phyloP scores from a whole-genome alignment of 768 basidiomycete genomes.

The Pholiota microspora region DNA sequence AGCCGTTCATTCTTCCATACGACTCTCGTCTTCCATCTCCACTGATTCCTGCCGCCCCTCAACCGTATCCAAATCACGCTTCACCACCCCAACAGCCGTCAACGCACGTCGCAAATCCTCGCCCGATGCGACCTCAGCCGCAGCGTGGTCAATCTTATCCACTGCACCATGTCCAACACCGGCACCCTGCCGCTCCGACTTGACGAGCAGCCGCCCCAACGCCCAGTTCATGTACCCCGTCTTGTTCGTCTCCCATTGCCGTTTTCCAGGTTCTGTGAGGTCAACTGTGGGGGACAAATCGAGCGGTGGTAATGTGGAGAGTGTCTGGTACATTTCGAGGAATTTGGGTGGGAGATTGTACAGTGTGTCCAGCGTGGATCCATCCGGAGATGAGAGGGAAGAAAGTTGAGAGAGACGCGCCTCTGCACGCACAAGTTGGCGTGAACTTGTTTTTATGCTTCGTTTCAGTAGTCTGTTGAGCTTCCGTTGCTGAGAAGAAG shows the following conservation, averaged over 20 bases:
- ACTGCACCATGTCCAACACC: conserved; percentile 16
- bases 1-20: conserved; percentile 9
- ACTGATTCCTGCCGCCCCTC: background rate
- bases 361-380: conserved; percentile 38
- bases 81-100: conserved; percentile 15
- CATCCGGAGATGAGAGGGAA: conserved; percentile 12
- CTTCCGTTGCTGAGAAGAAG: conserved; percentile 55
- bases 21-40: conserved; percentile 4
- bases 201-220: conserved; percentile 40
- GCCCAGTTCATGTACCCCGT: conserved; percentile 81
- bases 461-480: conserved; percentile 55
- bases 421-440: conserved; percentile 46
- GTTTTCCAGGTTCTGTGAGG: conserved; percentile 58
- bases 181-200: conserved; percentile 15
- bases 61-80: conserved; percentile 1
- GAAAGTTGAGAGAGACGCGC: conserved; percentile 43
- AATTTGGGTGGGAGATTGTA: conserved; percentile 38
- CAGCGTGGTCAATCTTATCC: conserved; percentile 13
- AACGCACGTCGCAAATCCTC: conserved; percentile 28
- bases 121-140: conserved; percentile 22
- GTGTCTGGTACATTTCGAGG: conserved; percentile 41
- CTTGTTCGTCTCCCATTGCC: conserved; percentile 73
- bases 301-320: conserved; percentile 49
- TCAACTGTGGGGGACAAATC: conserved; percentile 36
- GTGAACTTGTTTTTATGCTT: conserved; percentile 46